phyloP scores from a whole-genome alignment of 1,284 basidiomycete species.

The Cutaneotrichosporon dermatis region DNA sequence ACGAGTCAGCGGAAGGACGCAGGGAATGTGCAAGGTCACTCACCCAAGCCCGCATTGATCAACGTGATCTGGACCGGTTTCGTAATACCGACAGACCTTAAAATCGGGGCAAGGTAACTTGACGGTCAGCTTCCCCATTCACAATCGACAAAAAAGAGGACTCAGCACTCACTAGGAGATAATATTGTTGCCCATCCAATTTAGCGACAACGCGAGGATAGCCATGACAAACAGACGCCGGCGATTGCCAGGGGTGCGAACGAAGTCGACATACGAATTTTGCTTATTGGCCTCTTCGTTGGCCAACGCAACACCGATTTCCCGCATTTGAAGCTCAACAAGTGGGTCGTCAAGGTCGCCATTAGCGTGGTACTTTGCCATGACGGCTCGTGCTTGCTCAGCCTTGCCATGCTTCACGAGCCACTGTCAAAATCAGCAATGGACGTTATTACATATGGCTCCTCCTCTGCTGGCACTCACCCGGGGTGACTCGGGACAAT shows the following conservation, averaged over 20 bases:
- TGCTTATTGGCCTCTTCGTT: constrained; percentile 32
- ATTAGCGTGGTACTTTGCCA: constrained; percentile 52
- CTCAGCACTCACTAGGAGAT: constrained; percentile 50
- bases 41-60: constrained; percentile 55
- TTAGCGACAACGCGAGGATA: constrained; percentile 58
- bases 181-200: constrained; percentile 65
- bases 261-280: constrained; percentile 20
- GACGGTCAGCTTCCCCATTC: too few species aligned
- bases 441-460: neutral
- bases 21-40: too few species aligned
- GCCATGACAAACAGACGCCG: constrained; percentile 52
- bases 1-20: constrained; percentile 33
- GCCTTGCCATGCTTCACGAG: constrained; percentile 26
- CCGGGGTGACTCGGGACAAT: neutral
- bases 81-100: constrained; percentile 64
- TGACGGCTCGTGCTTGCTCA: constrained; percentile 31
- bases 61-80: constrained; percentile 58
- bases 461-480: neutral
- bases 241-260: constrained; percentile 44
- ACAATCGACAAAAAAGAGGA: too few species aligned
- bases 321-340: constrained; percentile 45
- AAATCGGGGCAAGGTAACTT: constrained; percentile 63
- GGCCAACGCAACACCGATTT: constrained; percentile 46
- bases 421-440: constrained; percentile 25
- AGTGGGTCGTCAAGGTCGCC: constrained; percentile 43